Percentiles rank a stretch among this genome's conserved stretches.
Conservation (phyloP, 202 grass and related monocot species). For the Setaria italica region DNA sequence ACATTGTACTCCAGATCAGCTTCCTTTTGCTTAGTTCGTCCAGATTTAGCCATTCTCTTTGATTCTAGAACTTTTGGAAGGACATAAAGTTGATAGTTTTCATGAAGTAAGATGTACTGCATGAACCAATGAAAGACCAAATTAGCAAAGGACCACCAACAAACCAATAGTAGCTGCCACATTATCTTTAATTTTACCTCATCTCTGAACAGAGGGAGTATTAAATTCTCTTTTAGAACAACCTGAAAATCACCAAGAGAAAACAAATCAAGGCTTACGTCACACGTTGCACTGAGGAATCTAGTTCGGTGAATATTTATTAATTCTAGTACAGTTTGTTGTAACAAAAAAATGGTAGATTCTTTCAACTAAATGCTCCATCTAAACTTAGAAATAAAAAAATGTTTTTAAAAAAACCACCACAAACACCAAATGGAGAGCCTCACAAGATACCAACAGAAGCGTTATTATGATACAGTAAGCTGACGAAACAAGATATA, state of each 20-base stretch:
- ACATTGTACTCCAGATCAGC: constrained; percentile 99
- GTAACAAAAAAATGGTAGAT: constrained; percentile 10
- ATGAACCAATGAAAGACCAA: constrained; percentile 37
- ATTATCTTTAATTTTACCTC: constrained; percentile 66
- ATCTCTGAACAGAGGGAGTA: constrained; percentile 95
- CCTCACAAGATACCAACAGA: constrained; percentile 32
- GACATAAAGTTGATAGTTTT: constrained; percentile 93
- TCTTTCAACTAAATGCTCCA: constrained; percentile 5
- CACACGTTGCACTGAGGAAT: neutral
- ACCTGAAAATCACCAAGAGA: constrained; percentile 61
- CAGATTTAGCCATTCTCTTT: constrained; percentile 97
- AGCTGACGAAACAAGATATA: constrained; percentile 23
- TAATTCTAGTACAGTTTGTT: constrained; percentile 1
- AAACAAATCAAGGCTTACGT: constrained; percentile 10
- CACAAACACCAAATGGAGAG: neutral
- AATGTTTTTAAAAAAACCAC: neutral
- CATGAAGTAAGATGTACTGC: constrained; percentile 91
- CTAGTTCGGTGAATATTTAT: constrained; percentile 16
- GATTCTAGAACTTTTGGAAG: constrained; percentile 96
- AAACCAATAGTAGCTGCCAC: constrained; percentile 21
- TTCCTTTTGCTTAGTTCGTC: constrained; percentile 96
- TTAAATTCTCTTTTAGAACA: constrained; percentile 94
- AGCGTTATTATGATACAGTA: constrained; percentile 22
- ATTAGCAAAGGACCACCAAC: constrained; percentile 48
- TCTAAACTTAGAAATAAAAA: constrained; percentile 16